A percentile compares a stretch with the other conserved stretches of the same genome.
Evolutionary conservation across 2,329 filamentous ascomycete species (phyloP).

Genomic region (Fusarium chlamydosporum): DNA sequence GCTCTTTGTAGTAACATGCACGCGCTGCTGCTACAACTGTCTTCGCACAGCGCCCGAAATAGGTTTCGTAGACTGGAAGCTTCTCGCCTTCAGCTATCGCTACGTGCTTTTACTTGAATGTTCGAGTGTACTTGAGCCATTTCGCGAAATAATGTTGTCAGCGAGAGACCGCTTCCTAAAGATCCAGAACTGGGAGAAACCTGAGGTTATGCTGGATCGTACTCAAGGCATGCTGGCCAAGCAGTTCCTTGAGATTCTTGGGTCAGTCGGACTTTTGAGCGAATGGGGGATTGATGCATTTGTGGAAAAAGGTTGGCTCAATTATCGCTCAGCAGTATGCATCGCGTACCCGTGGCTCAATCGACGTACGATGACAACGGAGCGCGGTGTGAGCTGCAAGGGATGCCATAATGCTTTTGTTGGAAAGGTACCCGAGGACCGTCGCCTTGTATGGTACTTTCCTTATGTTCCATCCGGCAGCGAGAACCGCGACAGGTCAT

Average conservation of each 20-base stretch:
- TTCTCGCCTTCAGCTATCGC: background rate
- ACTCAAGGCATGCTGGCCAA: background rate
- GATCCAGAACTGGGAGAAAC: background rate
- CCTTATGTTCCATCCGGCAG: background rate
- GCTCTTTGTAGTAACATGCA: constrained; percentile 10
- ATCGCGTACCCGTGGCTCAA: constrained; percentile 6
- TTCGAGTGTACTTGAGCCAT: too few species aligned
- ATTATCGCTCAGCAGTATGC: background rate
- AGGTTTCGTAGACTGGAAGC: background rate
- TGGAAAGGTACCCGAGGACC: background rate
- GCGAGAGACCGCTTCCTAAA: background rate
- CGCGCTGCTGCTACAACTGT: constrained; percentile 31
- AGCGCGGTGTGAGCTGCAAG: constrained; percentile 14
- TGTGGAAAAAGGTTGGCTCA: background rate
- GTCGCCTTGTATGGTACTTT: too few species aligned
- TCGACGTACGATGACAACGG: accelerated
- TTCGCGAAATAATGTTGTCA: too few species aligned
- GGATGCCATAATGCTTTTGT: constrained; percentile 1
- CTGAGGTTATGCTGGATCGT: background rate
- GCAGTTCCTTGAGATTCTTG: background rate
- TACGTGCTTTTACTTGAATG: too few species aligned
- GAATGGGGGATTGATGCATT: too few species aligned
- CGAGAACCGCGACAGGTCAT: background rate
- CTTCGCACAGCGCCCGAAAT: background rate
- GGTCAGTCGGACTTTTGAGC: background rate